Percentiles rank a stretch among this genome's conserved stretches.
Evolutionary conservation across 148 eudicot species (phyloP).

Genomic region (Mesembryanthemum crystallinum): DNA sequence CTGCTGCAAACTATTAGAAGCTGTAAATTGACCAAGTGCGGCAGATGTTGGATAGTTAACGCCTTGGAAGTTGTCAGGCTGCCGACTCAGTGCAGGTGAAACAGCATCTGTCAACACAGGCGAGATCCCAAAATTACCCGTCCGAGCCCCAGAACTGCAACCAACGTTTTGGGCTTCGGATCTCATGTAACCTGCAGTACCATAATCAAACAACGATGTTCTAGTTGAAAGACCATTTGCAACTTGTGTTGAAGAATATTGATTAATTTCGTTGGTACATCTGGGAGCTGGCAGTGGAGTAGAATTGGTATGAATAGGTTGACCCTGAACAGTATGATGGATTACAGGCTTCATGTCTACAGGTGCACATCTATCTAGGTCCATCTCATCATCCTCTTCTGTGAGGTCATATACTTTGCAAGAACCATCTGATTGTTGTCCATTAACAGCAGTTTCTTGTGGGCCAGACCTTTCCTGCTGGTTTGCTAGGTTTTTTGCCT

Average conservation of each 20-base stretch:
- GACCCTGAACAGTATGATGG: slow-evolving; percentile 28
- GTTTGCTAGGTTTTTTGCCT: slow-evolving; percentile 29
- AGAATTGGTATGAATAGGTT: slow-evolving; percentile 18
- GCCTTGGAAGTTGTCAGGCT: slow-evolving; percentile 34
- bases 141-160: slow-evolving; percentile 22
- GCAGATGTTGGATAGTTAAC: slow-evolving; percentile 22
- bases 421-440: slow-evolving; percentile 21
- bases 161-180: slow-evolving; percentile 27
- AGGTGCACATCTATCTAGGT: slow-evolving; percentile 28
- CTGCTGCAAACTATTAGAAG: slow-evolving; percentile 27
- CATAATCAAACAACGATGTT: slow-evolving; percentile 26
- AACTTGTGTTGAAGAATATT: slow-evolving; percentile 28
- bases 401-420: slow-evolving; percentile 68
- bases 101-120: slow-evolving; percentile 56
- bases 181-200: slow-evolving; percentile 25
- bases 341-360: slow-evolving; percentile 51
- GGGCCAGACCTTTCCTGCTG: slow-evolving; percentile 22
- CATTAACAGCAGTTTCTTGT: slow-evolving; percentile 15
- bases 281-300: slow-evolving; percentile 16
- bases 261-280: slow-evolving; percentile 36
- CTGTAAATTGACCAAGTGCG: slow-evolving; percentile 27
- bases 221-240: slow-evolving; percentile 39
- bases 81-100: slow-evolving; percentile 43
- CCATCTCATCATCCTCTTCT: slow-evolving; percentile 52
- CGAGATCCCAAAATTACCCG: slow-evolving; percentile 26